These are phyloP conservation scores for Fomitopsis schrenkii DNA, from an alignment of 1,284 basidiomycete species.

Conservation along the genomic window DNA sequence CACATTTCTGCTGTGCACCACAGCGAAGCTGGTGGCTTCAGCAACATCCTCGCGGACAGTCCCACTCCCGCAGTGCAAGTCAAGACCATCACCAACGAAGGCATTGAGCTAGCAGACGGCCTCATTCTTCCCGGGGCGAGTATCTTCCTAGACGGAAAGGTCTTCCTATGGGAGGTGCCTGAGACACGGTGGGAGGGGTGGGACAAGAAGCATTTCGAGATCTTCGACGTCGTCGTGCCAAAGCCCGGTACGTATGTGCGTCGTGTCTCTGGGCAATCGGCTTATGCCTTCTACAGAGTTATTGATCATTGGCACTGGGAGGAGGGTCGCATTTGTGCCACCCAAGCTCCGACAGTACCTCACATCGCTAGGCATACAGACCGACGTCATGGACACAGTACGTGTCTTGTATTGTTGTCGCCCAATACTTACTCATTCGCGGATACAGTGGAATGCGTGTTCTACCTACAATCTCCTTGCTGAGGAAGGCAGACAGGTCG, in stretches of 20 bases:
- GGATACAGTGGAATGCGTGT: slow-evolving; percentile 80
- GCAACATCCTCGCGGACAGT: slow-evolving; percentile 71
- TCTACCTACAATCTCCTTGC: slow-evolving; percentile 91
- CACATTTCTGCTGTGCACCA: slow-evolving; percentile 13
- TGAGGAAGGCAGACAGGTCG: slow-evolving; percentile 90
- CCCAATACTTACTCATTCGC: background rate
- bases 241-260: slow-evolving; percentile 64
- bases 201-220: slow-evolving; percentile 67
- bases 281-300: slow-evolving; percentile 58
- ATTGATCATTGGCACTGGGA: slow-evolving; percentile 85
- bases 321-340: slow-evolving; percentile 69
- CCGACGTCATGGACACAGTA: slow-evolving; percentile 95
- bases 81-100: slow-evolving; percentile 51
- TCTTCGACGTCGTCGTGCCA: slow-evolving; percentile 81
- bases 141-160: slow-evolving; percentile 83
- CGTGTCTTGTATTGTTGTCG: slow-evolving; percentile 23
- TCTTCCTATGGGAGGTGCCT: slow-evolving; percentile 89
- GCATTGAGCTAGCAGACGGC: slow-evolving; percentile 71
- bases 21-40: slow-evolving; percentile 32
- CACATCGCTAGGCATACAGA: slow-evolving; percentile 78
- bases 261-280: background rate
- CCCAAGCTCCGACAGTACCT: slow-evolving; percentile 65
- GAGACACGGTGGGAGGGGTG: slow-evolving; percentile 59
- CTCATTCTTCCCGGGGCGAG: slow-evolving; percentile 74
- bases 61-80: slow-evolving; percentile 70